Evolutionary conservation across 2,329 filamentous ascomycete species (phyloP), one percentile per base, ranked within the genome.

Genomic region (Leptographium flavum): DNA sequence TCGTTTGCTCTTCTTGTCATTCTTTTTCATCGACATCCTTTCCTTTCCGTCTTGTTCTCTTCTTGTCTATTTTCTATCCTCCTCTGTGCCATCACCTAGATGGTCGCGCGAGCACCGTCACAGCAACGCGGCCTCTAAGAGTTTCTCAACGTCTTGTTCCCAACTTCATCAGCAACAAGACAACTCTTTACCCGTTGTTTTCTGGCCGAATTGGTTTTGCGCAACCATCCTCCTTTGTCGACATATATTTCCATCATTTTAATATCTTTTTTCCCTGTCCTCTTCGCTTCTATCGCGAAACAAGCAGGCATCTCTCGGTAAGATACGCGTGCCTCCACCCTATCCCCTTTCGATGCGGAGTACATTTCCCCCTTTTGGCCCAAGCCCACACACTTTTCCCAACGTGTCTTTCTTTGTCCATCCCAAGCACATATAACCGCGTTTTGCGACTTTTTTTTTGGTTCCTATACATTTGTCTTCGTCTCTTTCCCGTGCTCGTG

Each of bases 21-120:
- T 69, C 64, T 59, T 68, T 68, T 68, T 55, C 55, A 48, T 48
- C 55, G 47, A 53, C 54, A 52, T 53, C 56, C 53, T 54, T 54
- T 56, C 49, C 52, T 51, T 40, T 28, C 30, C 36, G 10, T 22
- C 23, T 22, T 35, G 17, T 27, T 41, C 27, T 25, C 28, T 19
- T 39, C 19, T 27, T 41, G 13, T 19, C 8, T 21, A 10, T 15
- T 19, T n/a, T 33, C 38, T 9, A 13, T 40, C 30, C 23, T 35
- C 31, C 19, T 44, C 17, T 9, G 37, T n/a, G 8, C 19, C 25
- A 10, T 32, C 42, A 25, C 25, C 23, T 45, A 39, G 44, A 46
- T 42, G 38, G 39, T 46, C 38, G 44, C 32, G 44, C 31, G 37
- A 42, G 30, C 30, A n/a, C 7, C 27, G 21, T 30, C 27, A 10